Evolutionary conservation across 805 yeast species (phyloP).

Genomic region (Yamadazyma tumulicola): DNA sequence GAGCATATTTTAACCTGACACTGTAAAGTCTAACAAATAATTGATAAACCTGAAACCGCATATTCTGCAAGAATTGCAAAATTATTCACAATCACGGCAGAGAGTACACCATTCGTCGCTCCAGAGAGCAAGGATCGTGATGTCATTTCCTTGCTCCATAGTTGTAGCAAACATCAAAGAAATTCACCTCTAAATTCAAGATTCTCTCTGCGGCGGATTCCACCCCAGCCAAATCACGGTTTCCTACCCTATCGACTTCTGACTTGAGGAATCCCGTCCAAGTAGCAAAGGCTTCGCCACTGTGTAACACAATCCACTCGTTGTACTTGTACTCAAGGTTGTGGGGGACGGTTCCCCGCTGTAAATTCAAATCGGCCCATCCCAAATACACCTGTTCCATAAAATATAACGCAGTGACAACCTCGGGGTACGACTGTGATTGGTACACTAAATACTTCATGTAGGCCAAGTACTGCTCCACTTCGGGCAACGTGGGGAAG

Average conservation of each 20-base stretch:
- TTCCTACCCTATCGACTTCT: constrained; percentile 40
- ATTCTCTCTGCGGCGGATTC: constrained; percentile 29
- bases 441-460: constrained; percentile 26
- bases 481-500: constrained; percentile 28
- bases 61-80: too few species aligned
- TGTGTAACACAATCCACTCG: constrained; percentile 52
- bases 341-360: constrained; percentile 13
- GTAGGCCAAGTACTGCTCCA: constrained; percentile 33
- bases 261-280: constrained; percentile 47
- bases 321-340: constrained; percentile 43
- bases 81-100: too few species aligned
- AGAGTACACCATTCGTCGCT: too few species aligned
- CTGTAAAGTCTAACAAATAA: too few species aligned
- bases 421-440: constrained; percentile 33
- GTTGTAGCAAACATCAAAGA: constrained; percentile 47
- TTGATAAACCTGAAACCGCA: too few species aligned
- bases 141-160: too few species aligned
- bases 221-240: constrained; percentile 13
- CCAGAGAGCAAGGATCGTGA: too few species aligned
- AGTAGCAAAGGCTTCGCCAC: constrained; percentile 43
- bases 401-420: constrained; percentile 41
- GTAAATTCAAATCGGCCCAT: constrained; percentile 44
- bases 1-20: too few species aligned
- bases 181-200: constrained; percentile 39
- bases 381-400: constrained; percentile 51